A percentile compares a stretch with the other conserved stretches of the same genome.
Conservation (phyloP, 164 flowering plant genomes). For the Vitis labrusca region DNA sequence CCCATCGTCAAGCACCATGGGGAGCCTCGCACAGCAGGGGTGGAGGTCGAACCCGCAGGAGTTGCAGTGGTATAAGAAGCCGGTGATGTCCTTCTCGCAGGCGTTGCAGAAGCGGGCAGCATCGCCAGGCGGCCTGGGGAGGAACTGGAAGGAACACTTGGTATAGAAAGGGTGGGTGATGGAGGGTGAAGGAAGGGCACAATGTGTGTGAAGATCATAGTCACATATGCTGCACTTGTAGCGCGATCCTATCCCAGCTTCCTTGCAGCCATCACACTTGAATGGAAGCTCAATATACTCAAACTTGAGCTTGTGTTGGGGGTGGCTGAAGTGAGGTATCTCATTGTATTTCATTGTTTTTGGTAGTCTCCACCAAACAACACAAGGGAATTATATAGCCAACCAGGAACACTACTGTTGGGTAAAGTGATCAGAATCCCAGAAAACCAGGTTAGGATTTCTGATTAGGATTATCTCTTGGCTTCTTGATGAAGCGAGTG, state of each 20-base stretch:
- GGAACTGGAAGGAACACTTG: slow-evolving; percentile 75
- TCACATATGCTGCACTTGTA: slow-evolving; percentile 72
- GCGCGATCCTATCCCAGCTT: slow-evolving; percentile 80
- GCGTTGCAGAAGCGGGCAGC: slow-evolving; percentile 75
- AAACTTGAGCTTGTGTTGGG: slow-evolving; percentile 69
- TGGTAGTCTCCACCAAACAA: not conserved
- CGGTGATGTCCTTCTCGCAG: slow-evolving; percentile 70
- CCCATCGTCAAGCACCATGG: slow-evolving; percentile 66
- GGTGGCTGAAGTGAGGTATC: slow-evolving; percentile 77
- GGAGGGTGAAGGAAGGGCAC: slow-evolving; percentile 62
- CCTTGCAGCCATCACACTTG: slow-evolving; percentile 97
- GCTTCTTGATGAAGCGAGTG: too few species aligned
- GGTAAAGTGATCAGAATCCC: too few species aligned
- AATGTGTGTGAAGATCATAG: slow-evolving; percentile 75
- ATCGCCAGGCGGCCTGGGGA: slow-evolving; percentile 61
- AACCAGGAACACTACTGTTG: too few species aligned
- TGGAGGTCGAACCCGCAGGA: slow-evolving; percentile 86
- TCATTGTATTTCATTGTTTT: slow-evolving; percentile 58
- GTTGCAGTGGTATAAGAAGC: slow-evolving; percentile 85
- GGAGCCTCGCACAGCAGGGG: slow-evolving; percentile 89
- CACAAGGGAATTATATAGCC: too few species aligned
- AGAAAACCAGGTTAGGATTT: too few species aligned
- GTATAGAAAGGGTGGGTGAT: slow-evolving; percentile 77
- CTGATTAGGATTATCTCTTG: too few species aligned
- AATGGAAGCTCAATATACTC: slow-evolving; percentile 66